Evolutionary conservation across 148 eudicot species (phyloP), one percentile per base, ranked within the genome.

Genomic region (Silene uniflora): DNA sequence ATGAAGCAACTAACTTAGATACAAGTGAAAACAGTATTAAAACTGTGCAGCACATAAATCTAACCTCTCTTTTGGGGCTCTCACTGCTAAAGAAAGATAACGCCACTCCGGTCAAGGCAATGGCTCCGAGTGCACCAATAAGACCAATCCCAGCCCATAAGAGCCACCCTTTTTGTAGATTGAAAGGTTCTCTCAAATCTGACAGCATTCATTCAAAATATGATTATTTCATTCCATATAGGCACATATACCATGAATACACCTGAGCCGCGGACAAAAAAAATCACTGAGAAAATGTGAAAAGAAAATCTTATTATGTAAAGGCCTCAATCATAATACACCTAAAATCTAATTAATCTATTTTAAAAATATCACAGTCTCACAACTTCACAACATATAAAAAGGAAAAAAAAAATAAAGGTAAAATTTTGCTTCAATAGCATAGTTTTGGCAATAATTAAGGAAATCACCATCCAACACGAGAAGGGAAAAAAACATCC

Each of bases 141-240:
- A 92, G 86, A 73, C 94, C 92, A 83, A 92, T 84, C 71, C 85
- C 99, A 49, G 97, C 99, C 97, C 97, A 92, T 83, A 92, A 76
- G 22, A 95, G 86, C 99, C 99, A 95, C n/a, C 99, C 97, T 83
- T 78, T 89, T 74, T 85, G 86, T 35, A 90, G 90, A 83, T 85
- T 84, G 76, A 95, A 90, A 29, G 99, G 99, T 47, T 92, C 88
- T 83, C 78, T 89, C 81, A 81, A 71, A 87, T 92, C 99, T 95
- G 89, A 71, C 60, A 84, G 42, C 81, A 73, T 74, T 49, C 44
- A 74, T 27, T 66, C 24, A 78, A 55, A 21, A 21, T 35, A 71
- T 73, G 56, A 78, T 23, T 60, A 23, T 74, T 32, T 69, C 56
- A 77, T 69, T 39, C 44, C 44, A 39, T 1, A 79, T 74, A 60